Conservation (phyloP, 2,329 filamentous ascomycete genomes). For the Ophiostoma sp. region DNA sequence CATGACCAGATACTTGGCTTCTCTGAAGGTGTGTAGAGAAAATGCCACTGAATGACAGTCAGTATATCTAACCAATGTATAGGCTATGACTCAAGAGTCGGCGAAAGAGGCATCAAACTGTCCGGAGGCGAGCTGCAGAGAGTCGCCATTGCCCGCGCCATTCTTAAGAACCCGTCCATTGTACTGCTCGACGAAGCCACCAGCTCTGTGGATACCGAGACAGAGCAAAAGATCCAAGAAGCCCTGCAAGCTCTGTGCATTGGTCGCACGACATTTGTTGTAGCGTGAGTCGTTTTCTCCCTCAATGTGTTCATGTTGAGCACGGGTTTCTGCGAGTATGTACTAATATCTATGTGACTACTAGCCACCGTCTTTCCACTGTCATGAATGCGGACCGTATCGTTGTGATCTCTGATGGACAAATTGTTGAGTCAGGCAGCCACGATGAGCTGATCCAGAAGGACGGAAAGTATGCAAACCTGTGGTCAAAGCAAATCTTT, state of each 20-base stretch:
- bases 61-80: background rate
- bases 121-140: conserved; percentile 64
- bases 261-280: conserved; percentile 61
- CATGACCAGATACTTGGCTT: conserved; percentile 55
- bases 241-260: conserved; percentile 55
- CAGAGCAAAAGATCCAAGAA: conserved; percentile 61
- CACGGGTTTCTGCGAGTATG: background rate
- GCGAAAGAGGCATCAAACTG: conserved; percentile 52
- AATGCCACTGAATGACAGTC: no score
- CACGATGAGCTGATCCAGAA: conserved; percentile 54
- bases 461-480: conserved; percentile 57
- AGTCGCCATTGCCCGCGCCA: conserved; percentile 63
- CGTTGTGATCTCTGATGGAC: conserved; percentile 58
- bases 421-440: conserved; percentile 58
- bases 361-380: conserved; percentile 62
- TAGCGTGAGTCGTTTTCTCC: conserved; percentile 47
- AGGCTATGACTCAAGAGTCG: conserved; percentile 48
- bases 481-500: conserved; percentile 59
- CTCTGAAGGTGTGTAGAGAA: conserved; percentile 39
- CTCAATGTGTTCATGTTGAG: background rate
- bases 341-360: background rate
- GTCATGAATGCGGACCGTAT: conserved; percentile 65
- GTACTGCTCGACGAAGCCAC: conserved; percentile 76
- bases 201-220: conserved; percentile 67
- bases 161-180: conserved; percentile 69